Base-by-base conservation (phyloP, 768 basidiomycete genomes). In the Termitomyces eurrhizus region DNA sequence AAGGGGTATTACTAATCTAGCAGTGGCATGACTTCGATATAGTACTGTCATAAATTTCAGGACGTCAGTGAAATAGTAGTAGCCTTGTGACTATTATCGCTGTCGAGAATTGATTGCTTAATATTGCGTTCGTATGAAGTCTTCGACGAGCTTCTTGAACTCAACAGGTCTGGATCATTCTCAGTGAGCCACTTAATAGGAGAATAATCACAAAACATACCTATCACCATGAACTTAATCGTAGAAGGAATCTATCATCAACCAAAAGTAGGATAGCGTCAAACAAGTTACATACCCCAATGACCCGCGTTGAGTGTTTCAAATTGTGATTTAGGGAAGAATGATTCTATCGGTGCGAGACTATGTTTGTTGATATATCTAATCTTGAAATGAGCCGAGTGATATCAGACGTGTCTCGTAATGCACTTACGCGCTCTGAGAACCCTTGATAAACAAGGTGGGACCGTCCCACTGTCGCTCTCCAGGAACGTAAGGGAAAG, bases 311-410 rank as follows among this genome's bases (percentile, higher is more conserved):
- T 84, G 14, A 95, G 73, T 32, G 71, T 78, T 64, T 85, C 80
- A 6, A 93, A 68, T n/a, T 65, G 66, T 78, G 84, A 82, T 42
- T 78, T 75, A 0, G 93, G 92, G 75, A 95, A 95, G 69, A 90
- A 91, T 36, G 76, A 69, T 63, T 83, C 69, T 46, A 86, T 80
- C 6, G 81, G 62, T 0, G 84, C 82, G 9, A 86, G 74, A 66
- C 90, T 92, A 55, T 83, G 77, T n/a, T 77, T 72, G 64, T 92
- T 94, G 68, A 95, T 84, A 70, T 87, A 92, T 59, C 88, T 87
- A 18, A 33, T 29, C 21, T 21, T n/a, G 48, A 3, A 36, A 16
- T 56, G 42, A 14, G 37, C 8, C 33, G 49, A 21, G 57, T 29
- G 9, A 55, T 4, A 32, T 35, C 24, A 36, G 41, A 36, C 4